Evolutionary conservation across 148 eudicot genomes (phyloP).

Genomic region (Cornus kousa): DNA sequence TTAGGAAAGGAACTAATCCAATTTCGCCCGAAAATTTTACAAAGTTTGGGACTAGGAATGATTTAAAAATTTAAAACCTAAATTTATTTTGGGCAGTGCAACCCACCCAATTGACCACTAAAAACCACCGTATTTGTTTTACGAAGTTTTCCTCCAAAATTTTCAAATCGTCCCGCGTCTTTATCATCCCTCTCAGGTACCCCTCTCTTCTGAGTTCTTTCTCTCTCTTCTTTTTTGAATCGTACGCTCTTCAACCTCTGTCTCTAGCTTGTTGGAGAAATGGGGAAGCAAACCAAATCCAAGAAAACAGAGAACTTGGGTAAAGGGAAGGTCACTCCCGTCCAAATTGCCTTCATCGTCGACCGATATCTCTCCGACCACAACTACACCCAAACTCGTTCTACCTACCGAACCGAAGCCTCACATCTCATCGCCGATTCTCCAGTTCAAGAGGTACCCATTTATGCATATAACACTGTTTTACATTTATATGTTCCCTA

Average conservation of each 20-base stretch:
- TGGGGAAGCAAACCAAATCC: slow-evolving; percentile 43
- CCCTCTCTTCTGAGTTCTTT: neutral
- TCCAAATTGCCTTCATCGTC: slow-evolving; percentile 70
- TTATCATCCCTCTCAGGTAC: neutral
- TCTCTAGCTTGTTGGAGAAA: slow-evolving; percentile 10
- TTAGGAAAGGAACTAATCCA: too few species aligned
- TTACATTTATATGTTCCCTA: too few species aligned
- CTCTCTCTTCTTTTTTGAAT: neutral
- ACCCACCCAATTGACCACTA: too few species aligned
- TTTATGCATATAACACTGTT: too few species aligned
- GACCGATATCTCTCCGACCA: slow-evolving; percentile 74
- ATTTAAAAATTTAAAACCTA: too few species aligned
- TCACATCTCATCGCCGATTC: slow-evolving; percentile 48
- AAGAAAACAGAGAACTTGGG: slow-evolving; percentile 35
- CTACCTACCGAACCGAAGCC: slow-evolving; percentile 57
- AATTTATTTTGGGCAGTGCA: too few species aligned
- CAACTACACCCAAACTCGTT: slow-evolving; percentile 37
- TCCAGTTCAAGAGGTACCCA: slow-evolving; percentile 40
- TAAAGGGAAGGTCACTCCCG: slow-evolving; percentile 57
- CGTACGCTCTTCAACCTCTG: neutral
- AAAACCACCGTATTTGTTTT: neutral
- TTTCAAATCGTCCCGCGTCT: slow-evolving; percentile 32
- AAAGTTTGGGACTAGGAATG: too few species aligned
- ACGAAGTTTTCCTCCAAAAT: slow-evolving; percentile 9
- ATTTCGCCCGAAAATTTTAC: too few species aligned